Evolutionary conservation across 2,329 filamentous ascomycete genomes (phyloP).

Genomic region (Colletotrichum tamarilloi): DNA sequence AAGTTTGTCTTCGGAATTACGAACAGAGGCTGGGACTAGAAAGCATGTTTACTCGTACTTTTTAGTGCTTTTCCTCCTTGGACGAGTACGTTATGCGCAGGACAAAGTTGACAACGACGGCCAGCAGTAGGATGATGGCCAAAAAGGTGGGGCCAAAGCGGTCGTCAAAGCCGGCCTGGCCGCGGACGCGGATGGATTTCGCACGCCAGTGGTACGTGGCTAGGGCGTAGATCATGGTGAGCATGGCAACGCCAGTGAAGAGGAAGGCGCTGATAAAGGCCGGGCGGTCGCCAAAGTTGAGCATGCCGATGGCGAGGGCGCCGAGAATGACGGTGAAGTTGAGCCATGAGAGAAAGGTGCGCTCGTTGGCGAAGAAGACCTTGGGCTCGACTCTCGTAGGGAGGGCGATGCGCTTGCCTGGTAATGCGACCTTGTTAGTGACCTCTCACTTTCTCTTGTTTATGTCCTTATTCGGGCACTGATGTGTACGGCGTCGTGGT

Average conservation of each 20-base stretch:
- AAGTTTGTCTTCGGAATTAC: too few species aligned
- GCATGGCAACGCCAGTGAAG: constrained; percentile 94
- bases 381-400: constrained; percentile 98
- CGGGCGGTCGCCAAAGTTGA: constrained; percentile 96
- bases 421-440: constrained; percentile 18
- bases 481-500: background rate
- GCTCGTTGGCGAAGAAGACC: constrained; percentile 99
- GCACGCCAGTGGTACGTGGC: constrained; percentile 98
- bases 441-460: constrained; percentile 20
- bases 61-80: constrained; percentile 44
- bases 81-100: constrained; percentile 72
- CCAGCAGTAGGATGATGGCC: constrained; percentile 85
- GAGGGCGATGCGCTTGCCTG: constrained; percentile 98
- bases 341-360: constrained; percentile 98
- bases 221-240: constrained; percentile 94
- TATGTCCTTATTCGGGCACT: background rate
- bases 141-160: constrained; percentile 92
- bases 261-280: constrained; percentile 94
- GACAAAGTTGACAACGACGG: constrained; percentile 96
- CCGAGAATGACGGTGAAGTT: constrained; percentile 99
- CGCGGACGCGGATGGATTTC: constrained; percentile 88
- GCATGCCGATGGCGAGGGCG: constrained; percentile 93
- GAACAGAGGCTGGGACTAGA: too few species aligned
- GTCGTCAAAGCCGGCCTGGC: constrained; percentile 97
- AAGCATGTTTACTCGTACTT: too few species aligned